phyloP scores from a whole-genome alignment of 768 basidiomycete species.

The Lactarius indigo region DNA sequence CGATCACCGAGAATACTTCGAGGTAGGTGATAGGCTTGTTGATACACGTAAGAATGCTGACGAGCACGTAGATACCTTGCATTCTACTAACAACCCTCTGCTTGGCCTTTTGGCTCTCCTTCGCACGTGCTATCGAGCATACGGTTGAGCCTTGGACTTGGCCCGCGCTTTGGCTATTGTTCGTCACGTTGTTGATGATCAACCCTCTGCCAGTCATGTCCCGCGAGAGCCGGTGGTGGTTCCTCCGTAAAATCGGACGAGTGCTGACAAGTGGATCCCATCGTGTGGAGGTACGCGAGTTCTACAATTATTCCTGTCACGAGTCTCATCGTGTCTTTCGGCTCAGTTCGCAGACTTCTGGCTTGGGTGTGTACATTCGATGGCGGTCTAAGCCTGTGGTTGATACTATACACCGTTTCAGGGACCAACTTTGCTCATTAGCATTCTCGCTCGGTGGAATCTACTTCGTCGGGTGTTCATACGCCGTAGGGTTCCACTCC shows the following conservation, averaged over 20 bases:
- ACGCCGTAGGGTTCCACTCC: conserved; percentile 50
- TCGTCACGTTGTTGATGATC: conserved; percentile 55
- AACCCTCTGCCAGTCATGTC: conserved; percentile 72
- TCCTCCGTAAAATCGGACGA: conserved; percentile 58
- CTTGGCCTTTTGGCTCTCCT: conserved; percentile 84
- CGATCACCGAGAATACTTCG: conserved; percentile 76
- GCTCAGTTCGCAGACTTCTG: conserved; percentile 81
- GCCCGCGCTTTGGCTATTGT: conserved; percentile 78
- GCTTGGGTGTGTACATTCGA: conserved; percentile 60
- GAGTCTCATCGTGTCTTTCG: not conserved
- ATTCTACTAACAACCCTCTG: conserved; percentile 70
- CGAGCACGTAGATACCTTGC: conserved; percentile 60
- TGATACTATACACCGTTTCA: conserved; percentile 29
- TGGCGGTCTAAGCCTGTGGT: not conserved
- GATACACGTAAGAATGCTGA: not conserved
- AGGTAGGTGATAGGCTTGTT: conserved; percentile 39
- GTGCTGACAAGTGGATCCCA: conserved; percentile 66
- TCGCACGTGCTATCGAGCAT: conserved; percentile 54
- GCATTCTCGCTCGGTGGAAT: conserved; percentile 70
- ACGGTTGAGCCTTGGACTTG: conserved; percentile 66
- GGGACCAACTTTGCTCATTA: conserved; percentile 82
- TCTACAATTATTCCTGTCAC: not conserved
- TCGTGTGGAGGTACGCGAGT: conserved; percentile 63
- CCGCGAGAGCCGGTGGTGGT: conserved; percentile 75
- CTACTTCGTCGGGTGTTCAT: conserved; percentile 72